These are phyloP conservation scores for Terana coerulea DNA, from an alignment of 768 basidiomycete genomes.

Conservation along the genomic window DNA sequence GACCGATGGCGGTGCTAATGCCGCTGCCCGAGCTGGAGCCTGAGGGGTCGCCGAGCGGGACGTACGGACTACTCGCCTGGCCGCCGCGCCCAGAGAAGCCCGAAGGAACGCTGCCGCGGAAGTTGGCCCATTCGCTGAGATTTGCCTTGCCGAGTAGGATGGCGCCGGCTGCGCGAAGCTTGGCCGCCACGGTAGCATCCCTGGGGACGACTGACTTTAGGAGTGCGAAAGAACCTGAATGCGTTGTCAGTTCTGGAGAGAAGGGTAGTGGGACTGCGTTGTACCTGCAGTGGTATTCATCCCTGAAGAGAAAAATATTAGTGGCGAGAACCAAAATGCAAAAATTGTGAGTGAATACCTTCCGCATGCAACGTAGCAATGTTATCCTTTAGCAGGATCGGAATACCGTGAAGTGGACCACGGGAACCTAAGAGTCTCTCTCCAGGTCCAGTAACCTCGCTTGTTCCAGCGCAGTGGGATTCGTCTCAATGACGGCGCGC, in stretches of 20 bases:
- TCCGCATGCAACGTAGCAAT: slow-evolving; percentile 29
- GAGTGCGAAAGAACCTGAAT: slow-evolving; percentile 30
- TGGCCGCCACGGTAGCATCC: slow-evolving; percentile 27
- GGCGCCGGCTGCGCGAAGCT: slow-evolving; percentile 30
- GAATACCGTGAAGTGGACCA: slow-evolving; percentile 31
- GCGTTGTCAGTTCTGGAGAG: background rate
- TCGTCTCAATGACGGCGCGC: slow-evolving; percentile 56
- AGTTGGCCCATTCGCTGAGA: slow-evolving; percentile 41
- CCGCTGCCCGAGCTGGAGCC: slow-evolving; percentile 43
- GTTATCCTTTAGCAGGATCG: slow-evolving; percentile 34
- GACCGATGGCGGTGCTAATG: slow-evolving; percentile 35
- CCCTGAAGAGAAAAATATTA: slow-evolving; percentile 20
- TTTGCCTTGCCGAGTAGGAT: slow-evolving; percentile 40
- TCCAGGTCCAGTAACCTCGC: slow-evolving; percentile 38
- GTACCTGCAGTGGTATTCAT: slow-evolving; percentile 33
- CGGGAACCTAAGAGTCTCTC: slow-evolving; percentile 21
- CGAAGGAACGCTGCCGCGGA: slow-evolving; percentile 32
- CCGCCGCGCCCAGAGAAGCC: slow-evolving; percentile 48
- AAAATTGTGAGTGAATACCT: slow-evolving; percentile 13
- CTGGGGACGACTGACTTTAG: slow-evolving; percentile 30
- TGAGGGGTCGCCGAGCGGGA: slow-evolving; percentile 36
- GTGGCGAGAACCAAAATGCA: background rate
- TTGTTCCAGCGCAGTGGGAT: slow-evolving; percentile 45
- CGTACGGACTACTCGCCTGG: slow-evolving; percentile 39
- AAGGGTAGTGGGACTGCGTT: background rate